phyloP scores from a whole-genome alignment of 148 eudicot genomes.

The Beta vulgaris region DNA sequence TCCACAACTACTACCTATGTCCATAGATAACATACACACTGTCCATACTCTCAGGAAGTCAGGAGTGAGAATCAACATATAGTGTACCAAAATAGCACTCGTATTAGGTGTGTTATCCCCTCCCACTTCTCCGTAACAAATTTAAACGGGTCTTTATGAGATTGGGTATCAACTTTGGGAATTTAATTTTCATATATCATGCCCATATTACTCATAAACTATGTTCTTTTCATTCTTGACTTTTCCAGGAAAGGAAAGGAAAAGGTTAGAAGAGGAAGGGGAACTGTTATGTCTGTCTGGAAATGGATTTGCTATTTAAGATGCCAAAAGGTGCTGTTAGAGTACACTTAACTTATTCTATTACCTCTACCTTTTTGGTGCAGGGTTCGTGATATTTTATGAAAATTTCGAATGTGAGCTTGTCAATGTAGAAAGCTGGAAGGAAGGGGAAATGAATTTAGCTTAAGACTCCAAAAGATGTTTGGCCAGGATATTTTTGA shows the following conservation, averaged over 20 bases:
- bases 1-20: not conserved
- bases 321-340: not conserved
- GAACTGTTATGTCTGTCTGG: not conserved
- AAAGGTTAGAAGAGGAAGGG: not conserved
- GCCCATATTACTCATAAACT: not conserved
- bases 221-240: not conserved
- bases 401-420: not conserved
- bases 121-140: too few relatives aligned
- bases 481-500: slow-evolving; percentile 16
- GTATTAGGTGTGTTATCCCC: not conserved
- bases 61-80: too few relatives aligned
- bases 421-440: not conserved
- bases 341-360: not conserved
- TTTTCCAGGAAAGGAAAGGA: not conserved
- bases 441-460: slow-evolving; percentile 11
- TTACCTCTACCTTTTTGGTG: not conserved
- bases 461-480: slow-evolving; percentile 20
- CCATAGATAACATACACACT: not conserved
- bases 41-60: not conserved
- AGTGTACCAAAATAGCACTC: not conserved
- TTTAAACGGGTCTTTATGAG: too few relatives aligned
- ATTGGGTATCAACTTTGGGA: too few relatives aligned
- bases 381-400: slow-evolving; percentile 16
- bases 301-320: not conserved
- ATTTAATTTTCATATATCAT: too few relatives aligned